Evolutionary conservation across 768 basidiomycete genomes (phyloP).

Genomic region (Mycena epipterygia): DNA sequence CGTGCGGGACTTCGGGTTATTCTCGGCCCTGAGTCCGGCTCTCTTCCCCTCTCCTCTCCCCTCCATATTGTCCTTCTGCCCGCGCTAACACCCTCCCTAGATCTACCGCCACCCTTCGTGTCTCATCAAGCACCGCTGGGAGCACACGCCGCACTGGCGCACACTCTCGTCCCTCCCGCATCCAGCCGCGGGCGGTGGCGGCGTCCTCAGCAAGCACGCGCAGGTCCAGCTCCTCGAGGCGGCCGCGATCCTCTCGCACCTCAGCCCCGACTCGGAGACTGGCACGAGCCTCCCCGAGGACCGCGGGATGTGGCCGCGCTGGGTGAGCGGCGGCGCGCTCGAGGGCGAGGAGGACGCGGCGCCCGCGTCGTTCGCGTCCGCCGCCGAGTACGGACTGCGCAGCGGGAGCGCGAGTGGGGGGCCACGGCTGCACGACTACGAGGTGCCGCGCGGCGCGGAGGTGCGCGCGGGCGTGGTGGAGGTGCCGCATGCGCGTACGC

Average conservation of each 20-base stretch:
- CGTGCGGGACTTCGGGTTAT: neutral
- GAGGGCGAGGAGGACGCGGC: conserved; percentile 34
- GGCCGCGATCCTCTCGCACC: conserved; percentile 93
- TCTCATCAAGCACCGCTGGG: conserved; percentile 98
- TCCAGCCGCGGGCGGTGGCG: neutral
- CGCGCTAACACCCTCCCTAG: conserved; percentile 49
- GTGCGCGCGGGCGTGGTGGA: conserved; percentile 63
- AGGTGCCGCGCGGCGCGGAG: conserved; percentile 56
- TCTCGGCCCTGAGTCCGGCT: neutral
- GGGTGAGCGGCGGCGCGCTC: conserved; percentile 78
- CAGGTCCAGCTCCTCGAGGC: conserved; percentile 98
- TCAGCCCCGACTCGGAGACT: conserved; percentile 73
- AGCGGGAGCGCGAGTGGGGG: conserved; percentile 50
- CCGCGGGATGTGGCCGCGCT: conserved; percentile 92
- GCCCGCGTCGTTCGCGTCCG: conserved; percentile 1
- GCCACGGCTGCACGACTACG: conserved; percentile 77
- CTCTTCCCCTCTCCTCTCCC: neutral
- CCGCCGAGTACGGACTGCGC: conserved; percentile 44
- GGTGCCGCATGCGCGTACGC: conserved; percentile 61
- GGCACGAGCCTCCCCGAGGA: conserved; percentile 92
- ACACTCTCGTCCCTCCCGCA: conserved; percentile 45
- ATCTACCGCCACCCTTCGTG: conserved; percentile 94
- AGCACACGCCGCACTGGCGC: conserved; percentile 96
- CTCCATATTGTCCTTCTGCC: neutral
- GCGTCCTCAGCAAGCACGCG: conserved; percentile 87